Conservation (phyloP, 306 rosid species). For the Ziziphus jujuba region DNA sequence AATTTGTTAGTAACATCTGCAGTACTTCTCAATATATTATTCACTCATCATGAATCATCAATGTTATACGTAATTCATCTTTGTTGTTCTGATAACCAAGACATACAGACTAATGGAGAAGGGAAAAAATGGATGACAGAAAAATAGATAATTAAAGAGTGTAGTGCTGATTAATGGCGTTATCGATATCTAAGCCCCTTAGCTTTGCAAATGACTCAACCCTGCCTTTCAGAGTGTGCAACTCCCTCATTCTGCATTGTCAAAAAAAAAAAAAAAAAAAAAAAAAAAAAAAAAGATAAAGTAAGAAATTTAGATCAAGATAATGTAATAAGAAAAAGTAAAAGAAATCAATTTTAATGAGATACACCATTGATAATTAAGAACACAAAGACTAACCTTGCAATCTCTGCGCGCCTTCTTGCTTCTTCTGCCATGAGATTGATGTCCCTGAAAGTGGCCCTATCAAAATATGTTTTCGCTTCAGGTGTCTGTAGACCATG, state of each 20-base stretch:
- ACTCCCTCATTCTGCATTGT: slow-evolving; percentile 72
- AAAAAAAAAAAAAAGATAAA: not conserved
- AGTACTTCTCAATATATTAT: too few relatives aligned
- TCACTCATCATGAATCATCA: slow-evolving; percentile 3
- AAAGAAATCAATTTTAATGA: not conserved
- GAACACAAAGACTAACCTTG: slow-evolving; percentile 40
- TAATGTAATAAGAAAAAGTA: not conserved
- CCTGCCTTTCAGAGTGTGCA: slow-evolving; percentile 71
- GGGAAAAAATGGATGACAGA: not conserved
- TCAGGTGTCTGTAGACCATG: slow-evolving; percentile 55
- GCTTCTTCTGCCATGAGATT: slow-evolving; percentile 78
- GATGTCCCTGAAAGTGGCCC: slow-evolving; percentile 52
- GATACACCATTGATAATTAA: not conserved
- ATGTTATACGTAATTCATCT: not conserved
- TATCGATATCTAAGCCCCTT: slow-evolving; percentile 63
- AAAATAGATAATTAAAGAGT: slow-evolving; percentile 34
- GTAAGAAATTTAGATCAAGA: not conserved
- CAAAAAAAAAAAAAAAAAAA: not conserved
- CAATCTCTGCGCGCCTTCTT: slow-evolving; percentile 68
- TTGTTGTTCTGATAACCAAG: not conserved
- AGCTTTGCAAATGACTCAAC: slow-evolving; percentile 72
- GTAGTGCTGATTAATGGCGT: slow-evolving; percentile 61
- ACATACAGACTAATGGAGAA: not conserved
- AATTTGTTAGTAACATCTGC: too few relatives aligned
- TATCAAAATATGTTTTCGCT: slow-evolving; percentile 43